Evolutionary conservation across 371 early-diverging fungal species (phyloP).

Genomic region (Fennellomyces sp.): DNA sequence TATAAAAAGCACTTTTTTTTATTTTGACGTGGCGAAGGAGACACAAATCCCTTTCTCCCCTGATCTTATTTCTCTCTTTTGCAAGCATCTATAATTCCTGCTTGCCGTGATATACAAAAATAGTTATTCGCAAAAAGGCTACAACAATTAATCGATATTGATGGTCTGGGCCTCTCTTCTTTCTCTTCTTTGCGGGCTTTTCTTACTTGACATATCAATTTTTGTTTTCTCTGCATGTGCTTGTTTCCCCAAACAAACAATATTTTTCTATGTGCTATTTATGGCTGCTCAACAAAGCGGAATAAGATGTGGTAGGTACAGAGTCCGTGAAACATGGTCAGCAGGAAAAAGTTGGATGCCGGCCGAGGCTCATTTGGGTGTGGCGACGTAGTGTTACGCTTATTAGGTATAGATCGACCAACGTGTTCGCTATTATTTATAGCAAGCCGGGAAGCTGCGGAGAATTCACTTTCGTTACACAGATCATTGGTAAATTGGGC

Average conservation of each 20-base stretch:
- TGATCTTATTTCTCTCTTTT: background rate
- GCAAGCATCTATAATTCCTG: background rate
- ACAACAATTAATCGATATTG: background rate
- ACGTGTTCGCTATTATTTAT: background rate
- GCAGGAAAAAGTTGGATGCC: background rate
- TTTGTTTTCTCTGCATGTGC: background rate
- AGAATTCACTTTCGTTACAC: background rate
- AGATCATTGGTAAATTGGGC: background rate
- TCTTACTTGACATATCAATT: conserved; percentile 1
- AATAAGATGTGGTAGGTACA: background rate
- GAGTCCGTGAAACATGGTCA: background rate
- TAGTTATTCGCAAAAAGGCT: background rate
- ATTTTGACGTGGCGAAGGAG: conserved; percentile 20
- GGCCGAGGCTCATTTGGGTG: background rate
- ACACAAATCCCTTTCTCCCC: conserved; percentile 6
- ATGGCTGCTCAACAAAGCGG: background rate
- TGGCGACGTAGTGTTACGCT: background rate
- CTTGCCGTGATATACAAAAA: background rate
- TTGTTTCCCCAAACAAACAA: background rate
- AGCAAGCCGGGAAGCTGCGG: background rate
- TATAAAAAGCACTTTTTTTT: conserved; percentile 6
- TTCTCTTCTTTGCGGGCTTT: background rate
- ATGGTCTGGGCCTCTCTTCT: conserved; percentile 3
- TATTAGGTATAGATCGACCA: background rate
- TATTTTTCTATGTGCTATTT: conserved; percentile 3